These are phyloP conservation scores for Blastobotrys capitulatus DNA, from an alignment of 1,139 yeast species.

Conservation along the genomic window DNA sequence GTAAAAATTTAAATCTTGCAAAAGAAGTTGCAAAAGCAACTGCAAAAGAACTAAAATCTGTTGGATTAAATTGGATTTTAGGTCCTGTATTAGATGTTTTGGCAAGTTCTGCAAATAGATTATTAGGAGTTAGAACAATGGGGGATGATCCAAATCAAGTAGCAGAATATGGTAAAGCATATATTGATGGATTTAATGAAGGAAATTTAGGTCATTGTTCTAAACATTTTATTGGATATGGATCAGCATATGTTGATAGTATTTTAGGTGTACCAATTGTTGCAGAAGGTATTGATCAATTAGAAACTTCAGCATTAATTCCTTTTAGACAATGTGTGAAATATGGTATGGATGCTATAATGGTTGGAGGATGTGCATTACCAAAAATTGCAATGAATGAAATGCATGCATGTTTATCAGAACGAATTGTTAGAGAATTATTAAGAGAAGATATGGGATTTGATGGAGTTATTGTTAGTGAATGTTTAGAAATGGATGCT, in stretches of 20 bases:
- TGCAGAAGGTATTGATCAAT: slow-evolving; percentile 51
- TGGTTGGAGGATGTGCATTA: slow-evolving; percentile 67
- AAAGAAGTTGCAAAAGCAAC: slow-evolving; percentile 52
- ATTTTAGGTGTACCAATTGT: slow-evolving; percentile 55
- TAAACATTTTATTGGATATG: slow-evolving; percentile 66
- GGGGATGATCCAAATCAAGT: slow-evolving; percentile 61
- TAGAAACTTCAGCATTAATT: slow-evolving; percentile 45
- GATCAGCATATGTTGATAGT: slow-evolving; percentile 55
- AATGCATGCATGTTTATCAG: slow-evolving; percentile 58
- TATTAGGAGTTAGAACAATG: slow-evolving; percentile 59
- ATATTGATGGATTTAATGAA: slow-evolving; percentile 49
- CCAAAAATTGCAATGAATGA: slow-evolving; percentile 59
- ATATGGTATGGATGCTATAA: slow-evolving; percentile 50
- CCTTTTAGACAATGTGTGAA: slow-evolving; percentile 51
- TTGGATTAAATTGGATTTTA: slow-evolving; percentile 53
- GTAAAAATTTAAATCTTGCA: slow-evolving; percentile 47
- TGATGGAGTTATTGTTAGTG: slow-evolving; percentile 58
- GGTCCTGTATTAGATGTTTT: slow-evolving; percentile 65
- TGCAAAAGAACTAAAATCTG: slow-evolving; percentile 47
- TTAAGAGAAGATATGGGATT: slow-evolving; percentile 50
- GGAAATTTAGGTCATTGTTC: slow-evolving; percentile 57
- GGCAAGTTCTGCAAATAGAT: slow-evolving; percentile 50
- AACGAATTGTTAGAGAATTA: slow-evolving; percentile 49
- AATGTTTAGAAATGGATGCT: slow-evolving; percentile 63
- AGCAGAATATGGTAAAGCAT: slow-evolving; percentile 48